Conservation (phyloP, 2,329 filamentous ascomycete genomes). For the Botrytis deweyae region DNA sequence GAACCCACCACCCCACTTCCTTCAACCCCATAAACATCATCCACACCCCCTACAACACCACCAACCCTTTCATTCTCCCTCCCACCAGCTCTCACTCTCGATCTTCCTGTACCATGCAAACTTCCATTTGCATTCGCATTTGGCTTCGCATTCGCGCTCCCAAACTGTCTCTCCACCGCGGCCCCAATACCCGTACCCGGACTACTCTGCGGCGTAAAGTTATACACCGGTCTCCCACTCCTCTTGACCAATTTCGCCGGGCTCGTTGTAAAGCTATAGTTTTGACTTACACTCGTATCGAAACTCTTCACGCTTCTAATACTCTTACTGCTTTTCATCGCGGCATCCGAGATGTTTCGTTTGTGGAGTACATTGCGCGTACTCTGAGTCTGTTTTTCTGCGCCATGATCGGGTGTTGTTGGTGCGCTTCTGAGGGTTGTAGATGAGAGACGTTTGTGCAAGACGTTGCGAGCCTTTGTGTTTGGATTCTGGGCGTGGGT, state of each 20-base stretch:
- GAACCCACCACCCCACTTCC: slow-evolving; percentile 30
- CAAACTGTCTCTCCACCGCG: slow-evolving; percentile 40
- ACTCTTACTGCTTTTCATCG: slow-evolving; percentile 29
- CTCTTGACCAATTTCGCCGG: slow-evolving; percentile 35
- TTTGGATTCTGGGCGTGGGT: slow-evolving; percentile 21
- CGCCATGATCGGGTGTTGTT: slow-evolving; percentile 25
- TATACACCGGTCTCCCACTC: slow-evolving; percentile 21
- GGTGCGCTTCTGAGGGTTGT: slow-evolving; percentile 13
- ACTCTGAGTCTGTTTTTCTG: slow-evolving; percentile 23
- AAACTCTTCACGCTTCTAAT: slow-evolving; percentile 29
- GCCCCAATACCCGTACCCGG: slow-evolving; percentile 32
- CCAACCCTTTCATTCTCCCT: slow-evolving; percentile 8
- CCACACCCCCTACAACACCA: slow-evolving; percentile 5
- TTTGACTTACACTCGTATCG: slow-evolving; percentile 22
- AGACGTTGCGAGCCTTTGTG: slow-evolving; percentile 27
- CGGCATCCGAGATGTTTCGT: slow-evolving; percentile 30
- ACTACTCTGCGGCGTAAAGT: slow-evolving; percentile 24
- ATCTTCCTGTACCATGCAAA: neutral
- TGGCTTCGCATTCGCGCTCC: slow-evolving; percentile 16
- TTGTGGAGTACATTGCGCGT: slow-evolving; percentile 33
- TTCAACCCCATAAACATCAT: slow-evolving; percentile 29
- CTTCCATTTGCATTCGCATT: neutral
- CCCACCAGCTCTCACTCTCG: slow-evolving; percentile 6
- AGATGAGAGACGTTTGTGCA: slow-evolving; percentile 33
- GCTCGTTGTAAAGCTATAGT: neutral